Evolutionary conservation across 2,329 filamentous ascomycete genomes (phyloP).

Genomic region (Aspergillus viridinutans): DNA sequence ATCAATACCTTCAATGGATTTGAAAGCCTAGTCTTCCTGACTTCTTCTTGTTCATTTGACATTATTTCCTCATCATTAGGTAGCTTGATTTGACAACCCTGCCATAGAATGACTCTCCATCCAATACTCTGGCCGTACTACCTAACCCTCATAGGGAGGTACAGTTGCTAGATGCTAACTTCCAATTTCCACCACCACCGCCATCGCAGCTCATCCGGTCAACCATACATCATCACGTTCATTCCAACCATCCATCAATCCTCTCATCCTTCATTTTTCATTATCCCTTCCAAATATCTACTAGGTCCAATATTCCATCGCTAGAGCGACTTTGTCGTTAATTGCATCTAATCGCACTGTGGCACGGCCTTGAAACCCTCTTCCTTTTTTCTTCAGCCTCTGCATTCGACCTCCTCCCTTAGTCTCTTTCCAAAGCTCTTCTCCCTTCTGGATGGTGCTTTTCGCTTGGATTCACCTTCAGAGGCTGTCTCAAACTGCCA

Average conservation of each 20-base stretch:
- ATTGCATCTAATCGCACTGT: not conserved
- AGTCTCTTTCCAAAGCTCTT: not conserved
- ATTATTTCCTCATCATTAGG: too few relatives aligned
- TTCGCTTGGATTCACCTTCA: conserved; percentile 7
- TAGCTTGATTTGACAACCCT: too few relatives aligned
- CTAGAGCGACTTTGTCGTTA: not conserved
- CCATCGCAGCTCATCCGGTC: not conserved
- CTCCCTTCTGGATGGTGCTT: conserved; percentile 9
- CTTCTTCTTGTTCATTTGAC: too few relatives aligned
- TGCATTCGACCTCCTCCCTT: not conserved
- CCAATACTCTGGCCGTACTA: too few relatives aligned
- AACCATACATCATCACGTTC: not conserved
- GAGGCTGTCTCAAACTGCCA: conserved; percentile 6
- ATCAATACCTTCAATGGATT: too few relatives aligned
- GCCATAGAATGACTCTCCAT: too few relatives aligned
- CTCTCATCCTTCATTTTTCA: not conserved
- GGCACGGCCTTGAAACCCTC: not conserved
- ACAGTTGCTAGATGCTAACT: not conserved
- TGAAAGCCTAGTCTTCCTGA: too few relatives aligned
- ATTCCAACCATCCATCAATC: not conserved
- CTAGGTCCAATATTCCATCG: not conserved
- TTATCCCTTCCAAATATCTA: not conserved
- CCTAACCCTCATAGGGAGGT: not conserved
- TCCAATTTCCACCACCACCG: not conserved
- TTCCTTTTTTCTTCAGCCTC: not conserved